phyloP scores from a whole-genome alignment of 805 yeast species.

The Yarrowia sp. region DNA sequence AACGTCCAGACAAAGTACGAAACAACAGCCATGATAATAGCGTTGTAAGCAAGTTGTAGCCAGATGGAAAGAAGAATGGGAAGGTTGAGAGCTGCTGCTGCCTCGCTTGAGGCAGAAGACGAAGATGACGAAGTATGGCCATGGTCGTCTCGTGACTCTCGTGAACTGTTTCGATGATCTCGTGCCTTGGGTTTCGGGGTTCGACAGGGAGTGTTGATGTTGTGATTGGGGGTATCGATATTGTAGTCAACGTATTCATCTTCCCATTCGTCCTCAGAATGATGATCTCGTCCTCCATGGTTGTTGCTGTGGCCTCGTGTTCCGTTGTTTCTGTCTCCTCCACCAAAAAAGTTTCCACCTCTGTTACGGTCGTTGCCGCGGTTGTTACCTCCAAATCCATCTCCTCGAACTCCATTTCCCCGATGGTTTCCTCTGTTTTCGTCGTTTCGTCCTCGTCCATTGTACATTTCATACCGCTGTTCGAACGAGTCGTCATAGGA shows the following conservation, averaged over 20 bases:
- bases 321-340: background rate
- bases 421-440: background rate
- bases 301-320: background rate
- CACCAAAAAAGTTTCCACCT: background rate
- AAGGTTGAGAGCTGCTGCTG: background rate
- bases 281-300: background rate
- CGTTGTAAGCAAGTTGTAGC: constrained; percentile 60
- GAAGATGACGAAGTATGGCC: background rate
- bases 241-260: background rate
- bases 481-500: constrained; percentile 1
- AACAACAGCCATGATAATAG: constrained; percentile 49
- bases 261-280: constrained; percentile 11
- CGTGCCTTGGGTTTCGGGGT: constrained; percentile 10
- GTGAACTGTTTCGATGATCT: background rate
- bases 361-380: background rate
- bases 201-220: background rate
- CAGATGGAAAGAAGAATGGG: constrained; percentile 41
- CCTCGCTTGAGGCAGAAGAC: background rate
- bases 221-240: background rate
- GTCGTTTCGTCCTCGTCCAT: background rate
- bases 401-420: background rate
- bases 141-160: background rate
- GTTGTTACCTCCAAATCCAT: background rate
- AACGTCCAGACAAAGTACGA: constrained; percentile 51
- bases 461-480: background rate